phyloP scores from a whole-genome alignment of 1,284 basidiomycete genomes.

The Megacollybia platyphylla region DNA sequence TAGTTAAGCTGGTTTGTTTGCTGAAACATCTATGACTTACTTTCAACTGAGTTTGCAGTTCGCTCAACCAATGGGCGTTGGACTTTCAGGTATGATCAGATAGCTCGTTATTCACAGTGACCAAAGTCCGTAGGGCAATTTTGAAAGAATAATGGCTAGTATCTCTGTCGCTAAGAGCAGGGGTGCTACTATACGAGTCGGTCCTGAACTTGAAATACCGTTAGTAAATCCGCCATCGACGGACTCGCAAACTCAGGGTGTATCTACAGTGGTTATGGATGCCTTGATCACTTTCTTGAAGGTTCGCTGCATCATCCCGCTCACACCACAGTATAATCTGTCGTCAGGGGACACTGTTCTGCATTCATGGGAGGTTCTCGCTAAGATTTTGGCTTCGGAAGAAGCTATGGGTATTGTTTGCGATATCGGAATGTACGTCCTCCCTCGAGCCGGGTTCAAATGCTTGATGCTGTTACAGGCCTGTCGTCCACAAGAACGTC shows the following conservation, averaged over 20 bases:
- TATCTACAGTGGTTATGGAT: constrained; percentile 76
- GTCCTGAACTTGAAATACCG: constrained; percentile 98
- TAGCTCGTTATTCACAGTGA: neutral
- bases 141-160: constrained; percentile 82
- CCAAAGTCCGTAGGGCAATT: constrained; percentile 61
- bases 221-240: constrained; percentile 22
- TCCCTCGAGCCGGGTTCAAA: constrained; percentile 3
- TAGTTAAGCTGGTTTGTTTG: constrained; percentile 26
- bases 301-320: constrained; percentile 25
- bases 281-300: constrained; percentile 88
- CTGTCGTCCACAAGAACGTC: constrained; percentile 91
- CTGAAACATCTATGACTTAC: neutral
- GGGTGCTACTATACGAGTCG: constrained; percentile 91
- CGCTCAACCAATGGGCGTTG: constrained; percentile 92
- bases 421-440: constrained; percentile 78
- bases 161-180: constrained; percentile 80
- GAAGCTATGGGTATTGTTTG: constrained; percentile 74
- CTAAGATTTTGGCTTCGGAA: constrained; percentile 73
- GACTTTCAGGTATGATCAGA: constrained; percentile 64
- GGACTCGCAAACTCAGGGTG: neutral
- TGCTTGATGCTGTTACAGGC: constrained; percentile 38
- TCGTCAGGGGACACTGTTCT: constrained; percentile 76
- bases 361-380: constrained; percentile 95
- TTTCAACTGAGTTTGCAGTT: constrained; percentile 32
- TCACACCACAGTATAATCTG: constrained; percentile 1